Conservation (phyloP, 1,284 basidiomycete genomes). For the Macrocystidia cucumis region DNA sequence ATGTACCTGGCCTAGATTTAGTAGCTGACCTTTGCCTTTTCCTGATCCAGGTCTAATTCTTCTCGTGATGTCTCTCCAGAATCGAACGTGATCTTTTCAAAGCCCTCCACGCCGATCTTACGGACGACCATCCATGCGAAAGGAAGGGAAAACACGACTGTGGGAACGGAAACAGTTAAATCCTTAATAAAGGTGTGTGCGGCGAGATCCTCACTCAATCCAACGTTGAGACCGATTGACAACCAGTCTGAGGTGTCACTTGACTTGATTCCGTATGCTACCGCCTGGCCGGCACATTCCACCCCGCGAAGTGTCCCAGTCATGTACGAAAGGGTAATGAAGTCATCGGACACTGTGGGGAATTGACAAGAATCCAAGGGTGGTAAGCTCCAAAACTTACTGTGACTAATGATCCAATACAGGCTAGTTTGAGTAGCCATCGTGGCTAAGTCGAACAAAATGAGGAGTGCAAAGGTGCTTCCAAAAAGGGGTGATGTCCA, state of each 20-base stretch:
- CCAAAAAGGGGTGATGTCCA: conserved; percentile 22
- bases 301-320: conserved; percentile 24
- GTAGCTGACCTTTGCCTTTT: too few relatives aligned
- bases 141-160: conserved; percentile 21
- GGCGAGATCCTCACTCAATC: conserved; percentile 16
- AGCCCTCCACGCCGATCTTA: conserved; percentile 20
- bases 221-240: conserved; percentile 24
- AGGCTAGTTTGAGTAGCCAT: conserved; percentile 24
- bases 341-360: conserved; percentile 22
- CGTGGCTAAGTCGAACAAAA: conserved; percentile 23
- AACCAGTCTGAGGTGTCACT: conserved; percentile 23
- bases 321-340: conserved; percentile 24
- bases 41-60: too few relatives aligned
- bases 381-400: conserved; percentile 13
- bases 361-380: background rate
- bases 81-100: conserved; percentile 14
- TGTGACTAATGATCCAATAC: conserved; percentile 24
- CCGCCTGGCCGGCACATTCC: conserved; percentile 24
- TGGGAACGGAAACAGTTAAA: background rate
- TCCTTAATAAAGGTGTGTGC: background rate
- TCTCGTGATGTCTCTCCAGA: too few relatives aligned
- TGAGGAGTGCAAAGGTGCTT: conserved; percentile 20
- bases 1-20: too few relatives aligned
- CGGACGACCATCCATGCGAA: conserved; percentile 21
- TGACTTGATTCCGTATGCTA: conserved; percentile 26